Base-by-base conservation (phyloP, 805 yeast genomes). In the Cyberlindnera veronae region DNA sequence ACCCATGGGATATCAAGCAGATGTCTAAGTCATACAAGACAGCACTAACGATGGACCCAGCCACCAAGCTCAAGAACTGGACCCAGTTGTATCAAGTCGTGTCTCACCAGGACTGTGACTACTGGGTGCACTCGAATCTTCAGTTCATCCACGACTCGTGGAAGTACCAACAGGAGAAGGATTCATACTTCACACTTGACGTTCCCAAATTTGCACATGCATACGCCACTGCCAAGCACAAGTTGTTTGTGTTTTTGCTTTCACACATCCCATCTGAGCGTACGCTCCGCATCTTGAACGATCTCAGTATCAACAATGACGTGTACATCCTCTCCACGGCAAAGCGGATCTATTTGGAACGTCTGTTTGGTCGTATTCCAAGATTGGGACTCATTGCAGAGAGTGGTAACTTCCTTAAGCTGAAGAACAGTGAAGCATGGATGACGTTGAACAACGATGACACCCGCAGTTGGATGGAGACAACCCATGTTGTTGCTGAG, bases 301-400 rank as follows among this genome's bases (percentile, higher is more conserved):
- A 81, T 28, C 64, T 91, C 40, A 62, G 79, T 7, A 50, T 59
- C 9, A 29, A 48, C 9, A 88, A 87, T 54, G 67, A 72, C 32
- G 89, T 91, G 3, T 90, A 82, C 55, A 71, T 90, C 3, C 70
- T 84, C 40, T 80, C 89, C 48, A 75, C 77, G 32, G 73, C 80
- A 54, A 79, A 79, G 38, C 71, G 83, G 44, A 61, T 70, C 2
- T 85, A 81, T 30, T 63, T 90, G 55, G 85, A 83, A 45, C 69
- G 85, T 39, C 64, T 78, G 38, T 89, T 81, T 63, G 70, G 82
- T 15, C 73, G 87, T 49, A 72, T 79, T 4, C 77, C 83, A 1
- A 76, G 77, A 29, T 55, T 90, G 22, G 97, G 97, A 0, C 67
- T 91, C 38, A 79, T 91, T 47, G 95, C 96, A 1, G 98, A 90